Evolutionary conservation across 306 rosid species (phyloP).

Genomic region (Canavalia ensiformis): DNA sequence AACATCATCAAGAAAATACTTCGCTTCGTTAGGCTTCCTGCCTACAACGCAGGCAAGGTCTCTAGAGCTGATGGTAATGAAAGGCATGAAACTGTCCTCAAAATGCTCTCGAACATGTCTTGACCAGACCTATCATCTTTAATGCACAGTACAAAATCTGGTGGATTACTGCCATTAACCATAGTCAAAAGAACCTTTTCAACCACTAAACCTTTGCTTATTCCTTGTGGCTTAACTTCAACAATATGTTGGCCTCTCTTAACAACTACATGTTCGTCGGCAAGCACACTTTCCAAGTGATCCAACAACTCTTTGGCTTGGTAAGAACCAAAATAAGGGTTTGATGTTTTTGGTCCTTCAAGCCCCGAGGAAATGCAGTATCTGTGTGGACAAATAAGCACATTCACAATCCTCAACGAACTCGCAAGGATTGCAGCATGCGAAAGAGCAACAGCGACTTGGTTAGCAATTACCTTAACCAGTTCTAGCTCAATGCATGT

Average conservation of each 20-base stretch:
- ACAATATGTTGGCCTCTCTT: slow-evolving; percentile 74
- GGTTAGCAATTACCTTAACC: too few species aligned
- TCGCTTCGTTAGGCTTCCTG: slow-evolving; percentile 71
- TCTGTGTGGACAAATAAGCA: too few species aligned
- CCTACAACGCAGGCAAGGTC: too few species aligned
- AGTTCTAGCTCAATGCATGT: too few species aligned
- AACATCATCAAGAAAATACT: slow-evolving; percentile 77
- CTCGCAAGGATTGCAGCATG: too few species aligned
- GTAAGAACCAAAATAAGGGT: slow-evolving; percentile 88
- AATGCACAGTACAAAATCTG: slow-evolving; percentile 83
- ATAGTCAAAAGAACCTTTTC: slow-evolving; percentile 69
- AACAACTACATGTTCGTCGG: slow-evolving; percentile 80
- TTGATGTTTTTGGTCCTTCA: slow-evolving; percentile 36
- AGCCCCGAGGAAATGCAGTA: too few species aligned
- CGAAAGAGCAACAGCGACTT: too few species aligned
- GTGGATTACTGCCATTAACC: slow-evolving; percentile 64
- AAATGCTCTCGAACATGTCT: slow-evolving; percentile 62
- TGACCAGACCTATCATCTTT: slow-evolving; percentile 91
- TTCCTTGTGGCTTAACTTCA: slow-evolving; percentile 45
- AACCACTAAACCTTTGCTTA: slow-evolving; percentile 81
- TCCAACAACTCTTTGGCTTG: slow-evolving; percentile 84
- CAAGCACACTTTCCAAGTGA: slow-evolving; percentile 79
- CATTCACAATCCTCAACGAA: too few species aligned
- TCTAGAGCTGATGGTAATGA: too few species aligned
- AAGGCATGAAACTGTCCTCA: too few species aligned